A percentile compares a stretch with the other conserved stretches of the same genome.
Conservation (phyloP, 192 early-diverging fungal genomes). For the Jimgerdemannia flammicorona region DNA sequence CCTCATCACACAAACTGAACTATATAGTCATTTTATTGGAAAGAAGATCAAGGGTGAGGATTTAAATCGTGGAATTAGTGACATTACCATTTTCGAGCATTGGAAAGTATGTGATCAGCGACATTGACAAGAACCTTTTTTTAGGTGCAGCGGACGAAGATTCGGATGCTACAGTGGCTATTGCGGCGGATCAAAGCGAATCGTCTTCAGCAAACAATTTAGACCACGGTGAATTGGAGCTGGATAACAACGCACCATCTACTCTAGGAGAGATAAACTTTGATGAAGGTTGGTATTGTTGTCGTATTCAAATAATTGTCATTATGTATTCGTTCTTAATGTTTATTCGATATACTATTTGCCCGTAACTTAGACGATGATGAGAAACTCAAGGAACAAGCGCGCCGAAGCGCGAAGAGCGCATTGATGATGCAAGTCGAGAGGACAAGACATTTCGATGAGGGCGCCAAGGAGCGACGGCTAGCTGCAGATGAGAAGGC, state of each 20-base stretch:
- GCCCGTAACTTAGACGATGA: constrained; percentile 52
- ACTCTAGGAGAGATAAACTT: constrained; percentile 68
- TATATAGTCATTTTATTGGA: constrained; percentile 90
- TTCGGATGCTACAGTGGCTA: constrained; percentile 17
- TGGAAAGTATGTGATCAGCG: too few relatives aligned
- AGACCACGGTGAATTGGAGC: constrained; percentile 7
- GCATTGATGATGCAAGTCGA: constrained; percentile 69
- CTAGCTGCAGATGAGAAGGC: constrained; percentile 25
- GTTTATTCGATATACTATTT: constrained; percentile 9
- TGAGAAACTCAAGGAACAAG: constrained; percentile 59
- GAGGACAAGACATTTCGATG: constrained; percentile 69
- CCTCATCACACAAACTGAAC: constrained; percentile 87
- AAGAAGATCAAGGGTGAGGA: constrained; percentile 58
- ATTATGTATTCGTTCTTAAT: not conserved
- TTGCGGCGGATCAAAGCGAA: constrained; percentile 23
- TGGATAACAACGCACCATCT: constrained; percentile 4
- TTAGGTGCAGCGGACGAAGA: constrained; percentile 11
- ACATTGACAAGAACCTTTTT: not conserved
- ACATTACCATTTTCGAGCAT: too few relatives aligned
- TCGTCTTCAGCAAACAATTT: constrained; percentile 6
- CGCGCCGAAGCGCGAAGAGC: constrained; percentile 69
- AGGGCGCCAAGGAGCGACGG: constrained; percentile 32
- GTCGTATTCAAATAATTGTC: not conserved
- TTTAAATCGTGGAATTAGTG: not conserved
- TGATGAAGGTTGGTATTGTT: constrained; percentile 43